These are phyloP conservation scores for Aspergillus viridinutans DNA, from an alignment of 2,329 filamentous ascomycete genomes.

Conservation along the genomic window DNA sequence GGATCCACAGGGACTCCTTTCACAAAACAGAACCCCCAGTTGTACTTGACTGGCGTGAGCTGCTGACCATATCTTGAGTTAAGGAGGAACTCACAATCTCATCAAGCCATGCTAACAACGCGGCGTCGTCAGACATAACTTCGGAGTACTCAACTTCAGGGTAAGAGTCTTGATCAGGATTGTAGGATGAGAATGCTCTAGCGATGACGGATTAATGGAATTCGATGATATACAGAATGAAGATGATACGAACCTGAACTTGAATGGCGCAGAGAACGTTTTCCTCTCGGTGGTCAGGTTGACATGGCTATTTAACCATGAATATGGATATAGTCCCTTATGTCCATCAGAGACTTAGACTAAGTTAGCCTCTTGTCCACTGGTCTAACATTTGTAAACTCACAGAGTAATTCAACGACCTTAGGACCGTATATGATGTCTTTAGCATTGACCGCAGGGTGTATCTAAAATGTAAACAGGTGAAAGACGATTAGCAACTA, in stretches of 20 bases:
- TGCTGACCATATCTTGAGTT: neutral
- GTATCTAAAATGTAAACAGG: slow-evolving; percentile 39
- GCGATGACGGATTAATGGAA: neutral
- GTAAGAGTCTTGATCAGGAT: slow-evolving; percentile 39
- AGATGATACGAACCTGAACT: slow-evolving; percentile 15
- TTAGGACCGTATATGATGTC: slow-evolving; percentile 29
- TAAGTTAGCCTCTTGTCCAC: slow-evolving; percentile 10
- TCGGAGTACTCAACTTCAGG: slow-evolving; percentile 59
- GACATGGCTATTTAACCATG: slow-evolving; percentile 54
- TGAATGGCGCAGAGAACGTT: slow-evolving; percentile 1
- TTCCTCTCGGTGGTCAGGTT: slow-evolving; percentile 25
- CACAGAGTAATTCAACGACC: slow-evolving; percentile 51
- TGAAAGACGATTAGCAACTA: neutral
- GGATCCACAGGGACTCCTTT: slow-evolving; percentile 64
- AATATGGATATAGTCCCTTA: slow-evolving; percentile 61
- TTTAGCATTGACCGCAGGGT: slow-evolving; percentile 38
- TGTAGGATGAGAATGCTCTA: slow-evolving; percentile 39
- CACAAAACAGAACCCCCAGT: slow-evolving; percentile 74
- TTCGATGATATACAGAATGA: neutral
- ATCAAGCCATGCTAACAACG: slow-evolving; percentile 59
- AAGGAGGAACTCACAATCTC: slow-evolving; percentile 47
- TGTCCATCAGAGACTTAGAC: slow-evolving; percentile 65
- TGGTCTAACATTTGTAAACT: slow-evolving; percentile 12
- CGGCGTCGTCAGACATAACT: slow-evolving; percentile 55
- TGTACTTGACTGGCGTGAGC: slow-evolving; percentile 46